phyloP scores from a whole-genome alignment of 2,329 filamentous ascomycete species.

The Clonostachys solani region DNA sequence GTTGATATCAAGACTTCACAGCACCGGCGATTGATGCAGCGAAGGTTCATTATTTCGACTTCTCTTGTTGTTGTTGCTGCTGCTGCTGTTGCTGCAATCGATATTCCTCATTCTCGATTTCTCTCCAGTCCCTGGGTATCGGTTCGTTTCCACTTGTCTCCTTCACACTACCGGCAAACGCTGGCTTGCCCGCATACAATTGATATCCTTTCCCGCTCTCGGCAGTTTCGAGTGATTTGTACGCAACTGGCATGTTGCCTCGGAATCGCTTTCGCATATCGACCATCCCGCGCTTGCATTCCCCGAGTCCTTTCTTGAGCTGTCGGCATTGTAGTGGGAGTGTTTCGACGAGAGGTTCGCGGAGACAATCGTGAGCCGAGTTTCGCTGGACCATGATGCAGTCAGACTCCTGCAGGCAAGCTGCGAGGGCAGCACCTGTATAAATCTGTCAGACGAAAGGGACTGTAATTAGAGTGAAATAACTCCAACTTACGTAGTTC shows the following conservation, averaged over 20 bases:
- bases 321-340: slow-evolving; percentile 89
- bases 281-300: slow-evolving; percentile 94
- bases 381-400: slow-evolving; percentile 93
- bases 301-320: slow-evolving; percentile 85
- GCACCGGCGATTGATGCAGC: no score
- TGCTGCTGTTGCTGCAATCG: slow-evolving; percentile 12
- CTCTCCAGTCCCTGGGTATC: slow-evolving; percentile 56
- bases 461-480: background rate
- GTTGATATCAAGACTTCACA: no score
- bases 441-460: background rate
- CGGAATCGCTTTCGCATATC: slow-evolving; percentile 99
- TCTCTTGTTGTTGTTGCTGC: slow-evolving; percentile 18
- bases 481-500: slow-evolving; percentile 71
- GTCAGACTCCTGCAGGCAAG: slow-evolving; percentile 94
- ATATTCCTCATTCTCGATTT: slow-evolving; percentile 61
- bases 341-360: slow-evolving; percentile 72
- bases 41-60: slow-evolving; percentile 8
- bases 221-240: slow-evolving; percentile 50
- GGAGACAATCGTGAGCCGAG: slow-evolving; percentile 82
- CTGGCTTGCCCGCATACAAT: slow-evolving; percentile 74
- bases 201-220: slow-evolving; percentile 61
- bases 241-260: slow-evolving; percentile 81
- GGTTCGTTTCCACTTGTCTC: slow-evolving; percentile 65
- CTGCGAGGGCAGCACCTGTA: slow-evolving; percentile 82
- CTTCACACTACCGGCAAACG: slow-evolving; percentile 60